Base-by-base conservation (phyloP, 768 basidiomycete genomes). In the Hericium erinaceus region DNA sequence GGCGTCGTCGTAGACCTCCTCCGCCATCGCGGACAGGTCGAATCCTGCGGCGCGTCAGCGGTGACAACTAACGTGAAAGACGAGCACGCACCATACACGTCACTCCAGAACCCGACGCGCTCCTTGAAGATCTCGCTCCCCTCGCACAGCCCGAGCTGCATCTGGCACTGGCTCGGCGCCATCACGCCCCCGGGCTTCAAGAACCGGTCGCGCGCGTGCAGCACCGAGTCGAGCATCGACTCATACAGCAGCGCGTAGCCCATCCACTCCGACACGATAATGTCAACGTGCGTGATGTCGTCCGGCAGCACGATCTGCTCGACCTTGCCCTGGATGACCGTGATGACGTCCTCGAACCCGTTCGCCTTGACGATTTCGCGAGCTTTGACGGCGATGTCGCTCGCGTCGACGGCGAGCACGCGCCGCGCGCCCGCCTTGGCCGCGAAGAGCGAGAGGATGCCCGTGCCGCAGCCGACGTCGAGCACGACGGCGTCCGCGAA, bases 231-330 rank as follows among this genome's bases (percentile, higher is more conserved):
- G 38, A 98, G 80, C 95, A 99, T 98, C 46, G 89, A 91, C 71
- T 99, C 95, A 70, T 98, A 98, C 20, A 98, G 79, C 22, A 92
- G 75, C 1, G 85, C 87, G 65, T 92, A 92, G 15, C 85, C 93
- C 95, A 98, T 98, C 95, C 95, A 98, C 71, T 99, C 95, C 4
- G 92, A 95, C 53, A 98, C 76, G 69, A 99, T 94, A 58, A 99
- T 81, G 69, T 99, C 95, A 22, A 98, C 95, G 54, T 90, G 76
- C 10, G 80, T 74, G 52, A 87, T 73, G 54, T 73, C 81, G 53
- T 85, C 84, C 2, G 91, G 92, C 1, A 98, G 75, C 7, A 64
- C 69, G 57, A 98, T 86, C 20, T 94, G 84, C 71, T 99, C 95
- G 24, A 98, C 81, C 69, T 95, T 97, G 26, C 92, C 92, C 52